A percentile compares a stretch with the other conserved stretches of the same genome.
Conservation (phyloP, 441 rosid species). For the Biscutella laevigata region DNA sequence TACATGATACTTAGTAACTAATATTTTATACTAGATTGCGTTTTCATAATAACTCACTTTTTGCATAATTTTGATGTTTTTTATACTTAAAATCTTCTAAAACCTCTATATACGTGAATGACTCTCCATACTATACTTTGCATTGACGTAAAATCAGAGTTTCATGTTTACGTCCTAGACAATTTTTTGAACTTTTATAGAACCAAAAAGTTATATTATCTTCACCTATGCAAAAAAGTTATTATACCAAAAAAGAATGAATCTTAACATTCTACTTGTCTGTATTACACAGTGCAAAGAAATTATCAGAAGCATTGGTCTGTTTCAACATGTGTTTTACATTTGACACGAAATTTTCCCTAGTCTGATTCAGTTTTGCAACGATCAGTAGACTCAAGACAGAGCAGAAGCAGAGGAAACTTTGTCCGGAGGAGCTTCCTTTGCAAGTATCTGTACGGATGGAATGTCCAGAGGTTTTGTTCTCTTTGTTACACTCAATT, state of each 20-base stretch:
- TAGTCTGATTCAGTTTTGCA: too few relatives aligned
- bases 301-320: constrained; percentile 7
- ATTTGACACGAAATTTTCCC: too few relatives aligned
- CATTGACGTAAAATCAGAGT: constrained; percentile 17
- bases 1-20: too few relatives aligned
- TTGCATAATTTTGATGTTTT: too few relatives aligned
- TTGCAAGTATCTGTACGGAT: constrained; percentile 31
- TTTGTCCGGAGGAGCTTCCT: constrained; percentile 41
- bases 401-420: constrained; percentile 49
- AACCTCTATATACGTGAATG: too few relatives aligned
- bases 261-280: constrained; percentile 9
- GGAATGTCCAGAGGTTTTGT: constrained; percentile 44
- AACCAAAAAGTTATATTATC: neutral
- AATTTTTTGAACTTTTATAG: neutral
- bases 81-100: too few relatives aligned
- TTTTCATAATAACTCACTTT: too few relatives aligned
- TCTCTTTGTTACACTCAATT: constrained; percentile 58
- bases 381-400: constrained; percentile 26
- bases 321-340: too few relatives aligned
- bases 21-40: too few relatives aligned
- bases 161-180: constrained; percentile 5
- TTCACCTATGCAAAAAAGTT: constrained; percentile 5
- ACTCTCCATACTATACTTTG: too few relatives aligned
- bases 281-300: constrained; percentile 6
- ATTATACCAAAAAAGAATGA: neutral